Percentiles rank a stretch among this genome's conserved stretches.
Conservation (phyloP, 2,329 filamentous ascomycete species). For the Xylariaceae sp. region DNA sequence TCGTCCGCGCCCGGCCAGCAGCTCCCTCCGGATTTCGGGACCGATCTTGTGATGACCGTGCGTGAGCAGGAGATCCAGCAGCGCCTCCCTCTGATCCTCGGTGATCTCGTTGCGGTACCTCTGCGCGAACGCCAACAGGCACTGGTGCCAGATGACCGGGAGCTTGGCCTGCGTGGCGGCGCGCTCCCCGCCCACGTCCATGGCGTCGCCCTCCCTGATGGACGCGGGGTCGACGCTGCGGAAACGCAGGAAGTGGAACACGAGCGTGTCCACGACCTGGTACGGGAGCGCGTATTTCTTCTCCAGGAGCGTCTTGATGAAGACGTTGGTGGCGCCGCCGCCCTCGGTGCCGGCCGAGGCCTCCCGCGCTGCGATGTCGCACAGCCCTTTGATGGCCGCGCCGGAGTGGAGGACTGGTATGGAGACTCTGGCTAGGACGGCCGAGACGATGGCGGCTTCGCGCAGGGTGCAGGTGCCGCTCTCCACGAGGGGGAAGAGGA, state of each 20-base stretch:
- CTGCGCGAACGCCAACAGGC: conserved; percentile 87
- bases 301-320: conserved; percentile 89
- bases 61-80: conserved; percentile 82
- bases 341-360: conserved; percentile 77
- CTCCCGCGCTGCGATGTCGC: conserved; percentile 92
- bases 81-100: conserved; percentile 88
- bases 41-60: conserved; percentile 88
- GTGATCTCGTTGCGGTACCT: conserved; percentile 95
- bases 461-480: conserved; percentile 87
- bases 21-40: conserved; percentile 85
- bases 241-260: conserved; percentile 96
- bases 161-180: conserved; percentile 65
- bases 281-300: conserved; percentile 97
- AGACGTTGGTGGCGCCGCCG: conserved; percentile 90
- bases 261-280: conserved; percentile 90
- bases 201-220: conserved; percentile 57
- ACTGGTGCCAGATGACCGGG: conserved; percentile 96
- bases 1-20: conserved; percentile 84
- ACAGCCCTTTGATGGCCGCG: conserved; percentile 86
- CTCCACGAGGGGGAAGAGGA: conserved; percentile 86
- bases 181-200: conserved; percentile 50
- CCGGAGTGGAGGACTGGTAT: conserved; percentile 92
- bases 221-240: conserved; percentile 66
- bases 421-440: conserved; percentile 80
- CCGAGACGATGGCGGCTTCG: conserved; percentile 89